Conservation (phyloP, 78 protist species). For the Tieghemostelium lacteum region DNA sequence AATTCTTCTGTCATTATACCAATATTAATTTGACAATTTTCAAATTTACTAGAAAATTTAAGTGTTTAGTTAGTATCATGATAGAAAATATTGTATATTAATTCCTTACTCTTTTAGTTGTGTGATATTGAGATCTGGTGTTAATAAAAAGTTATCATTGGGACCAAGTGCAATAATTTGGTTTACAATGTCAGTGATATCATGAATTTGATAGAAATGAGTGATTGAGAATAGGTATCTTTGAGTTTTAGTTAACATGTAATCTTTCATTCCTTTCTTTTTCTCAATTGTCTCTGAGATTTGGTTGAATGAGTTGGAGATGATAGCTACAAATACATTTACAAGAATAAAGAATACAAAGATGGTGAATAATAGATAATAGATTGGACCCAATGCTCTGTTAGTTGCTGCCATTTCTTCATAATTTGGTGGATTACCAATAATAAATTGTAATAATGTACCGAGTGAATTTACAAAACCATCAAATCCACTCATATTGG, state of each 20-base stretch:
- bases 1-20: too few species aligned
- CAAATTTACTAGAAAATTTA: not conserved
- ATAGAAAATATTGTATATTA: not conserved
- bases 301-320: conserved; percentile 47
- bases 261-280: conserved; percentile 24
- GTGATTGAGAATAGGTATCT: conserved; percentile 19
- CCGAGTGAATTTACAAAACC: conserved; percentile 50
- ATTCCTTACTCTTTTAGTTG: conserved; percentile 30
- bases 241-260: conserved; percentile 22
- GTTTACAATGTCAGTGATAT: conserved; percentile 14
- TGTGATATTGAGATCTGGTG: too few species aligned
- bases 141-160: too few species aligned
- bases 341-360: conserved; percentile 65
- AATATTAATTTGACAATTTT: conserved; percentile 9
- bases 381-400: conserved; percentile 78
- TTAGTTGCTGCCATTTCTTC: conserved; percentile 50
- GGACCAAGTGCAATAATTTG: not conserved
- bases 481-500: conserved; percentile 1
- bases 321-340: conserved; percentile 73
- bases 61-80: conserved; percentile 1
- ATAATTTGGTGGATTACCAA: conserved; percentile 74
- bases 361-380: conserved; percentile 49
- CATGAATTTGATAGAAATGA: conserved; percentile 32
- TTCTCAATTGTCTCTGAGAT: conserved; percentile 4
- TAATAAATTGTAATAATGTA: conserved; percentile 61